These are phyloP conservation scores for Pogostemon cablin DNA, from an alignment of 257 asterid species.

Conservation along the genomic window DNA sequence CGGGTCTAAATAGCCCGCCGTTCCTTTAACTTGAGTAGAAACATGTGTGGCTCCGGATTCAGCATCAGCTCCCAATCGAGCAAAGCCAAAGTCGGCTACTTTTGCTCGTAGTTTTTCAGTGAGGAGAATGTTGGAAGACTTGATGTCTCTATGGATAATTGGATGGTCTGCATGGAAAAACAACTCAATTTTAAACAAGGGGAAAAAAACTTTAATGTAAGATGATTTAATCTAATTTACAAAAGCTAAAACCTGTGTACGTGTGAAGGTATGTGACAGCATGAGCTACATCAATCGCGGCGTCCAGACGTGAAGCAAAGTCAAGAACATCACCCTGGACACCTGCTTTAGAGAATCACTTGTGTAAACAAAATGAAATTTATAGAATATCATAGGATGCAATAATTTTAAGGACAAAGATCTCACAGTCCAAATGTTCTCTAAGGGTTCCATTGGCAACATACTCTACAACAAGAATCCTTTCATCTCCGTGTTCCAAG, in stretches of 20 bases:
- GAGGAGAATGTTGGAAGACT: constrained; percentile 94
- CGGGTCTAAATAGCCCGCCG: constrained; percentile 97
- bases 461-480: constrained; percentile 85
- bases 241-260: constrained; percentile 66
- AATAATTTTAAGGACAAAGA: constrained; percentile 17
- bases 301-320: constrained; percentile 72
- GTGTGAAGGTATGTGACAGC: constrained; percentile 93
- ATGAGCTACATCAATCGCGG: constrained; percentile 93
- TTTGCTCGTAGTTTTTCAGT: constrained; percentile 87
- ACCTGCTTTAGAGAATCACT: constrained; percentile 49
- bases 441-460: constrained; percentile 91
- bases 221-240: not conserved
- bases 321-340: constrained; percentile 60
- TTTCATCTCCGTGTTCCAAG: constrained; percentile 81
- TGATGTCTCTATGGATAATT: constrained; percentile 93
- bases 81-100: constrained; percentile 98
- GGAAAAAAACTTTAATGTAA: not conserved
- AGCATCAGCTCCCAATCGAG: constrained; percentile 71
- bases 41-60: constrained; percentile 92
- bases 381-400: not conserved
- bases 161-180: constrained; percentile 74
- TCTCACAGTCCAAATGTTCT: constrained; percentile 92
- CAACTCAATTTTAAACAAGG: constrained; percentile 21
- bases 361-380: not conserved
- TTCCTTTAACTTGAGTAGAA: constrained; percentile 95